phyloP scores from a whole-genome alignment of 2,329 filamentous ascomycete genomes.

The Intubia oerlemansii region DNA sequence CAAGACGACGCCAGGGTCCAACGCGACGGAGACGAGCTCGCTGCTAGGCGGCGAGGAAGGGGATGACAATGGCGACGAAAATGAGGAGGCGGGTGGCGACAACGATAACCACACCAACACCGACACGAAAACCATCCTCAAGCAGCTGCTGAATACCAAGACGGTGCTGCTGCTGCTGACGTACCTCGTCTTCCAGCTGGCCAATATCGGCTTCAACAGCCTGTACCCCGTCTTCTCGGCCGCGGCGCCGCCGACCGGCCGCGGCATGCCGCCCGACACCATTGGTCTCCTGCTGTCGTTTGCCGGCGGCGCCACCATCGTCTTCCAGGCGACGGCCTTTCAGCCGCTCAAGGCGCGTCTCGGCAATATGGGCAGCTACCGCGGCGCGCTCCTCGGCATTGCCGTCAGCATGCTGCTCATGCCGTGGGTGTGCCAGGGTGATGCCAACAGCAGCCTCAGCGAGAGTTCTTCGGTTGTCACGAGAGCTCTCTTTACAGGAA shows the following conservation, averaged over 20 bases:
- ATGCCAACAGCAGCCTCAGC: too few species aligned
- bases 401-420: slow-evolving; percentile 68
- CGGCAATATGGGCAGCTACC: slow-evolving; percentile 74
- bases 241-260: slow-evolving; percentile 51
- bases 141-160: slow-evolving; percentile 52
- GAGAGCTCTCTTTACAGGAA: too few species aligned
- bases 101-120: slow-evolving; percentile 21
- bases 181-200: slow-evolving; percentile 82
- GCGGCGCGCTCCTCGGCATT: slow-evolving; percentile 56
- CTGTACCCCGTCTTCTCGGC: slow-evolving; percentile 87
- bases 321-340: slow-evolving; percentile 79
- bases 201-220: slow-evolving; percentile 89
- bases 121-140: slow-evolving; percentile 16
- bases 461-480: too few species aligned
- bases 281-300: slow-evolving; percentile 76
- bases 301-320: slow-evolving; percentile 64
- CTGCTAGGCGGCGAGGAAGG: too few species aligned
- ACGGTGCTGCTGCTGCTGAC: slow-evolving; percentile 65
- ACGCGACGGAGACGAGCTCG: neutral
- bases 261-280: slow-evolving; percentile 50
- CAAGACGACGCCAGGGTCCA: too few species aligned
- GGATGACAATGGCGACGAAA: neutral
- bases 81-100: too few species aligned
- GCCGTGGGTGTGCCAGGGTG: slow-evolving; percentile 84
- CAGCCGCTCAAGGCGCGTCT: slow-evolving; percentile 54